A percentile compares a stretch with the other conserved stretches of the same genome.
Evolutionary conservation across 108 stramenopile species (phyloP).

Genomic region (Nitzschia putrida): DNA sequence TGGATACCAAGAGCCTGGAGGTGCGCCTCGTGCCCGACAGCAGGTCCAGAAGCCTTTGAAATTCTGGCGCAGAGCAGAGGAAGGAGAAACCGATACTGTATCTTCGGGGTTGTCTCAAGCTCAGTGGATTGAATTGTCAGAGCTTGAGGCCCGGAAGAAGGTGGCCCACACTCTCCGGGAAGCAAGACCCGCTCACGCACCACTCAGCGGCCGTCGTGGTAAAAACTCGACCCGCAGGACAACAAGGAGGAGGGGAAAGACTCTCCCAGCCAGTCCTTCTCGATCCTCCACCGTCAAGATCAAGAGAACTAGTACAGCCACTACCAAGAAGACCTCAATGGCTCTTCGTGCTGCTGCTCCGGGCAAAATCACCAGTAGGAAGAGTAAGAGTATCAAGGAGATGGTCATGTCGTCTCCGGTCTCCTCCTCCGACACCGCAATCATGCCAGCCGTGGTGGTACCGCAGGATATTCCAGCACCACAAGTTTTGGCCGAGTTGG

Average conservation of each 20-base stretch:
- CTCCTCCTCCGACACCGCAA: background rate
- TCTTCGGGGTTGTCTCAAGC: no score
- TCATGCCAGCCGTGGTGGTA: no score
- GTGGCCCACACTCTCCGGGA: constrained; percentile 14
- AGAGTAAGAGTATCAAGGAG: background rate
- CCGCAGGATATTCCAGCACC: no score
- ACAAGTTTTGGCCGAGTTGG: background rate
- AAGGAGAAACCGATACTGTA: background rate
- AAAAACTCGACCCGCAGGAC: no score
- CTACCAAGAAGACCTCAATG: no score
- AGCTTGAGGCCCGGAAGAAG: constrained; percentile 3
- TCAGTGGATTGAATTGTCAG: constrained; percentile 5
- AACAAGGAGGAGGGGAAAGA: no score
- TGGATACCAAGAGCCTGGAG: background rate
- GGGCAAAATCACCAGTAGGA: no score
- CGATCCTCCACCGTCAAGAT: background rate
- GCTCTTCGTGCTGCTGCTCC: no score
- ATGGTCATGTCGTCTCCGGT: background rate
- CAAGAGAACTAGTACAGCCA: no score
- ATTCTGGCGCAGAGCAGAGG: constrained; percentile 2
- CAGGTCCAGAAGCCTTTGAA: background rate
- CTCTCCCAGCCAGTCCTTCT: background rate
- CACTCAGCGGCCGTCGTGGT: no score
- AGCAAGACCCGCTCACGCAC: no score
- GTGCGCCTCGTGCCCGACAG: background rate